Percentiles rank a stretch among this genome's conserved stretches.
Conservation (phyloP, 2,329 filamentous ascomycete genomes). For the Aureobasidium sp. region DNA sequence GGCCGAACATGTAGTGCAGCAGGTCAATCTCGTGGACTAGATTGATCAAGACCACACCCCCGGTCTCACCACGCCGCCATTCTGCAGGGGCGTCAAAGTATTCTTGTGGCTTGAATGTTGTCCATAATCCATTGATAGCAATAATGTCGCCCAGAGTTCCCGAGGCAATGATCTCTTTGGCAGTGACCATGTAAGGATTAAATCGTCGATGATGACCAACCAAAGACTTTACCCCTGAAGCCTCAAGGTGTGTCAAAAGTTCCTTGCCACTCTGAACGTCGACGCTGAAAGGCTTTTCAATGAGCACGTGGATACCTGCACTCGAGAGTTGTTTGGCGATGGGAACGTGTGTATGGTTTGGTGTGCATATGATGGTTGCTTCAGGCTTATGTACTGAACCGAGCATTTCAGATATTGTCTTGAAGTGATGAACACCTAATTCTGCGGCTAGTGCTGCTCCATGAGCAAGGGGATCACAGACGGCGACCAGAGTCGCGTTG, state of each 20-base stretch:
- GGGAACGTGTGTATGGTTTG: conserved; percentile 51
- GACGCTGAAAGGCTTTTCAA: not conserved
- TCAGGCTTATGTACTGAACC: conserved; percentile 37
- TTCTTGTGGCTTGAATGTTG: conserved; percentile 42
- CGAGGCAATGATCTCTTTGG: conserved; percentile 40
- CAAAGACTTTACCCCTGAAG: conserved; percentile 37
- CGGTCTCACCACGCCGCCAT: conserved; percentile 41
- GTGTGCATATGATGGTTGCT: conserved; percentile 53
- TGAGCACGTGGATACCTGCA: conserved; percentile 26
- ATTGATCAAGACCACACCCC: conserved; percentile 50
- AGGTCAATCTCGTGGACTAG: conserved; percentile 56
- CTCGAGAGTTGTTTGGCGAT: conserved; percentile 44
- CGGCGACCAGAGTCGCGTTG: conserved; percentile 22
- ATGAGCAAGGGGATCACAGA: not conserved
- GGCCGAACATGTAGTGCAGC: conserved; percentile 50
- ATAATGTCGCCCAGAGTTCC: conserved; percentile 40
- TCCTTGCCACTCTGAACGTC: not conserved
- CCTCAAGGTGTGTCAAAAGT: conserved; percentile 28
- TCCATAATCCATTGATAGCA: conserved; percentile 52
- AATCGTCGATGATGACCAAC: conserved; percentile 56
- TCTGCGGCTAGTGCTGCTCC: not conserved
- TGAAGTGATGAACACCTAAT: conserved; percentile 21
- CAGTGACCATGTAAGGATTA: conserved; percentile 48
- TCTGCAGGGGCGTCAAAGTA: conserved; percentile 46
- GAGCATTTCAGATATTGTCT: conserved; percentile 40